Evolutionary conservation across 2,329 filamentous ascomycete species (phyloP).

Genomic region (Didymella lethalis): DNA sequence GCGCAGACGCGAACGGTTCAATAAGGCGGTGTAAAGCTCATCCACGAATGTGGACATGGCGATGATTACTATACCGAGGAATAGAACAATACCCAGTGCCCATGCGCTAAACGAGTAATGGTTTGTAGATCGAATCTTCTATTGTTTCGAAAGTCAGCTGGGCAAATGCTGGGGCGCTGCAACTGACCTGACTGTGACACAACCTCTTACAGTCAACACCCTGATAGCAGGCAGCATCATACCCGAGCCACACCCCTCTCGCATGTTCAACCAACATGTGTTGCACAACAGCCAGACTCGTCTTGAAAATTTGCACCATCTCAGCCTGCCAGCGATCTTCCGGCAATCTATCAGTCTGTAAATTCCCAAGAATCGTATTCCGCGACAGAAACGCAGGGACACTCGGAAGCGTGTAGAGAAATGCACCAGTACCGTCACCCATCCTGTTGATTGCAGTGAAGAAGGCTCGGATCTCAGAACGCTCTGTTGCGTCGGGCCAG

Average conservation of each 20-base stretch:
- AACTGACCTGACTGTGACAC: neutral
- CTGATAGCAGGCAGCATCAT: neutral
- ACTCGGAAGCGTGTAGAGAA: neutral
- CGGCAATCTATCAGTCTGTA: neutral
- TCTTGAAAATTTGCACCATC: neutral
- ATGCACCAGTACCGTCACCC: neutral
- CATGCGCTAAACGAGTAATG: neutral
- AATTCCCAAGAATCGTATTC: neutral
- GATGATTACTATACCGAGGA: neutral
- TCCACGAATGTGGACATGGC: neutral
- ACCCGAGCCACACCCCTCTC: neutral
- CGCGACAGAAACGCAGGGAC: neutral
- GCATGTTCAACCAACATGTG: neutral
- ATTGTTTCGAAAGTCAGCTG: neutral
- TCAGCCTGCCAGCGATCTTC: neutral
- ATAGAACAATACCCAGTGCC: neutral
- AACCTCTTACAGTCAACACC: neutral
- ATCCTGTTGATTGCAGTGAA: neutral
- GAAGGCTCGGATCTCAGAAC: neutral
- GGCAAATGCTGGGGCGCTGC: neutral
- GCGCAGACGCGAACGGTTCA: neutral
- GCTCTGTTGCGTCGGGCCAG: neutral
- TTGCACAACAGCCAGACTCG: neutral
- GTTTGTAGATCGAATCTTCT: neutral
- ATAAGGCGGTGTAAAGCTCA: neutral